Percentiles rank a stretch among this genome's conserved stretches.
Evolutionary conservation across 106 monocot species (phyloP).

Genomic region (Phalaenopsis aphrodite): DNA sequence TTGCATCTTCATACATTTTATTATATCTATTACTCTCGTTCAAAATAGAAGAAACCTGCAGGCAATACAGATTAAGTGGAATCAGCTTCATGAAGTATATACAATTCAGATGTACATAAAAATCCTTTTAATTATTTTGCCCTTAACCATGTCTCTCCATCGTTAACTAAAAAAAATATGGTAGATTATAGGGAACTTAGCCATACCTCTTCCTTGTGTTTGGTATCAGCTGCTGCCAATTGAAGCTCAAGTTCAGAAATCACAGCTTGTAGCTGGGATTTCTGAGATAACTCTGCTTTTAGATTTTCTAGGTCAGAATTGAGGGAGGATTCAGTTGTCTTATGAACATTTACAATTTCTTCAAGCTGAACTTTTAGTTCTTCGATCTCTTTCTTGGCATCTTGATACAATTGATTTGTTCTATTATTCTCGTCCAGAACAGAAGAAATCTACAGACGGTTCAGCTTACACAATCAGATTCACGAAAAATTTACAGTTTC

Average conservation of each 20-base stretch:
- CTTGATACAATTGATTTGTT: slow-evolving; percentile 39
- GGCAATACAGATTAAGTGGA: neutral
- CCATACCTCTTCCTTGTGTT: slow-evolving; percentile 51
- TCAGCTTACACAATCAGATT: slow-evolving; percentile 1
- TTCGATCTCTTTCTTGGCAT: slow-evolving; percentile 54
- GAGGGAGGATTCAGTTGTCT: slow-evolving; percentile 33
- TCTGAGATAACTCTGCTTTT: slow-evolving; percentile 32
- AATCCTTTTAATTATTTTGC: too few relatives aligned
- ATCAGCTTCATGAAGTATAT: neutral
- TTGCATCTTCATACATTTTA: slow-evolving; percentile 43
- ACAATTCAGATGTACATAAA: neutral
- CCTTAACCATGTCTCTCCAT: neutral
- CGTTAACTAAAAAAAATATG: neutral
- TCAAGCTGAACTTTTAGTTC: slow-evolving; percentile 34
- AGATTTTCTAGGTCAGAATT: slow-evolving; percentile 30
- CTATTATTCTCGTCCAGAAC: slow-evolving; percentile 47
- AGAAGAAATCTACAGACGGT: slow-evolving; percentile 50
- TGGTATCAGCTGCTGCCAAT: slow-evolving; percentile 22
- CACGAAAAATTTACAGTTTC: neutral
- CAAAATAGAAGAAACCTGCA: slow-evolving; percentile 58
- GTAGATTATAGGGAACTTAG: neutral
- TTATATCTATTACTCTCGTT: slow-evolving; percentile 52
- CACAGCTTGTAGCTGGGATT: slow-evolving; percentile 27
- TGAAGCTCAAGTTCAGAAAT: slow-evolving; percentile 45
- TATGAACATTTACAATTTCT: slow-evolving; percentile 34